Base-by-base conservation (phyloP, 768 basidiomycete species). In the Xerocomellus amylosporus region DNA sequence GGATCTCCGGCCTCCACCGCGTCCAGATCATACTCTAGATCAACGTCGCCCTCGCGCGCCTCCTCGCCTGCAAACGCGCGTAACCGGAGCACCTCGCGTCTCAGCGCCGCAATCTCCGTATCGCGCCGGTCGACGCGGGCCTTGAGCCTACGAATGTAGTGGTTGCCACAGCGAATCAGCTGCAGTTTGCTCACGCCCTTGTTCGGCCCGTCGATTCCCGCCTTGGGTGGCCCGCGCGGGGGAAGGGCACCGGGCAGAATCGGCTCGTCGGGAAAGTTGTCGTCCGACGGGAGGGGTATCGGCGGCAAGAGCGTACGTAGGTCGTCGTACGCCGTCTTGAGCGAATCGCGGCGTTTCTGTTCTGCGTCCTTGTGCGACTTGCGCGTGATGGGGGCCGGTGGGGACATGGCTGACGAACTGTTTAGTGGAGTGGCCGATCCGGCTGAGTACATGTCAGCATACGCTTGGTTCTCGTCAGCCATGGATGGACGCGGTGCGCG, bases 331-430 rank as follows among this genome's bases (percentile, higher is more conserved):
- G 94, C 93, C 15, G 89, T 86, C 75, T 98, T 99, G 55, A 98
- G 83, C 41, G 92, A 94, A 72, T 99, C 96, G 9, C 97, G 86
- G 42, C 97, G 88, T 68, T 95, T 94, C 70, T 99, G 97, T 72
- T 99, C 97, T 6, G 97, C 97, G 13, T 87, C 90, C 73, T 98
- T 98, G 73, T 99, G 91, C 8, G 90, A 90, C 28, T 86, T 87
- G 70, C 91, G 92, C 55, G 84, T 81, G 44, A 80, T 71, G 34
- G 77, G 78, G 28, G 72, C 73, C 39, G 71, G 70, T 41, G 65
- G 81, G 58, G 67, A 61, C 39, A 67, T 20, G 8, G 64, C 39
- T 4, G 64, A 61, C 20, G 71, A 58, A 14, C 61, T 45, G 30
- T 63, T 68, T 20, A 70, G 54, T 34, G 69, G 53, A 22, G 66